Evolutionary conservation across 208 protist genomes (phyloP).

Genomic region (Wallacemonas sp.): DNA sequence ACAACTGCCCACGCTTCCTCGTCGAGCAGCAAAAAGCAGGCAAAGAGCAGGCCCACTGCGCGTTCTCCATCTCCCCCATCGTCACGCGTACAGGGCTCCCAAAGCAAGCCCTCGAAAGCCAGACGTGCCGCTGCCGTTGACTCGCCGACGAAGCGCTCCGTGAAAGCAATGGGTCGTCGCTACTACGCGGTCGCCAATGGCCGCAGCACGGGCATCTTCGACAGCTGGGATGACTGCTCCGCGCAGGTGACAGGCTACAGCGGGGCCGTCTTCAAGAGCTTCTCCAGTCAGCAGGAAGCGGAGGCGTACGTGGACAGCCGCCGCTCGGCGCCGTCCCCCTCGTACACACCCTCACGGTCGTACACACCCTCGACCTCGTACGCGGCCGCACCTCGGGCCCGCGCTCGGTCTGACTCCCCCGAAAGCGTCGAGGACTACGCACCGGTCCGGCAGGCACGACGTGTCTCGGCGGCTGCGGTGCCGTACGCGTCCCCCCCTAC

Average conservation of each 20-base stretch:
- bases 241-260: conserved; percentile 66
- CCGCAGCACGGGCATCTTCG: conserved; percentile 63
- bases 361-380: background rate
- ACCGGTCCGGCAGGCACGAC: background rate
- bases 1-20: no score
- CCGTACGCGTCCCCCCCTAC: background rate
- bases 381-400: no score
- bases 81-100: no score
- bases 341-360: background rate
- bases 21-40: no score
- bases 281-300: conserved; percentile 61
- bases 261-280: conserved; percentile 74
- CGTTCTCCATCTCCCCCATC: no score
- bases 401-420: no score
- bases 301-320: conserved; percentile 33
- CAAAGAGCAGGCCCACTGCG: no score
- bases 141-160: no score
- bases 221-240: conserved; percentile 74
- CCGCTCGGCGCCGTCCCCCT: background rate
- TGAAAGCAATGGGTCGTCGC: conserved; percentile 10
- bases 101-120: no score
- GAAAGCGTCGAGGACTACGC: background rate
- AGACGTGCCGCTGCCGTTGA: no score
- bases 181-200: conserved; percentile 87
- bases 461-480: background rate